Evolutionary conservation across 441 rosid genomes (phyloP), one percentile per base, ranked within the genome.

Genomic region (Iberis amara): DNA sequence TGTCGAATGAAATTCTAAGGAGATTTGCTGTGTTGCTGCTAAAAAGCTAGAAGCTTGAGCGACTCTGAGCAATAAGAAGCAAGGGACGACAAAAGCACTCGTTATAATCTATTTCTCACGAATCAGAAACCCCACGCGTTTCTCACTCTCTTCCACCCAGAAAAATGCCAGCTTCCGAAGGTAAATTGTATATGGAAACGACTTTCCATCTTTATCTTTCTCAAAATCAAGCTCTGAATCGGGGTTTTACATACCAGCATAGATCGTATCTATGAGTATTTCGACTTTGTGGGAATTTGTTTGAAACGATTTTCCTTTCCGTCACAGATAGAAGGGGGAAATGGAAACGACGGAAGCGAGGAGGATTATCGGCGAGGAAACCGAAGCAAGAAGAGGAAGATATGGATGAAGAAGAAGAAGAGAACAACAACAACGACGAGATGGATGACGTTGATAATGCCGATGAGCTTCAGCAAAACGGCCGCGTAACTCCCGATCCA

Each of bases 311-410:
- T 32, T 44, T 10, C 39, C 18, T 8, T 14, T 59, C 28, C 39
- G 44, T 54, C 48, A 59, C 68, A 68, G 72, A 88, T 69, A 82
- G 80, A 31, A 77, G 94, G 12, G 92, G 92, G 54, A 88, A 78
- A 72, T 90, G 96, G 96, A 90, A 84, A 76, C 69, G 87, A 68
- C 75, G 84, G 52, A 83, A 75, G 85, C 74, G 91, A 55, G 94
- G 85, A 7, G 73, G 62, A 3, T 38, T 61, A 42, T 26, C 47
- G 32, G 55, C 50, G 43, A 72, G 75, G 45, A 80, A 72, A 24
- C 54, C 74, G 26, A 72, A 69, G 31, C 76, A 54, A 47, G 81
- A 76, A 39, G 79, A 65, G 32, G 86, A 79, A 11, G 75, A 80
- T 48, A 71, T 76, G 13, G 75, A 53, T 42, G 91, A 79, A 27